Evolutionary conservation across 129 eudicot species (phyloP), one percentile per base, ranked within the genome.

Genomic region (Apium graveolens): DNA sequence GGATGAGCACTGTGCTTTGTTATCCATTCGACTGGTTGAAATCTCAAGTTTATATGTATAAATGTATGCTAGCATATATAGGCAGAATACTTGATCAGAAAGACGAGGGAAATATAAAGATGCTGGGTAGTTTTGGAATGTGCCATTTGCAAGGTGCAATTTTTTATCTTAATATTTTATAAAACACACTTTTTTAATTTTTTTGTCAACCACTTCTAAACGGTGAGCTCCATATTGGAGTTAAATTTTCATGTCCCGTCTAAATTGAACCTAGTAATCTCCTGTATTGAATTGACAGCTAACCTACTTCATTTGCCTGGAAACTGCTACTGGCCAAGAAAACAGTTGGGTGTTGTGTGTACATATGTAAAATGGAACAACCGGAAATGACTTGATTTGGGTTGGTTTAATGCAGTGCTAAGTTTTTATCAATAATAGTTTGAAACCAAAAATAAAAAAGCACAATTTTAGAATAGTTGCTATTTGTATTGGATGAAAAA

Each of bases 191-290:
- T 38, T 60, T 32, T 57, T n/a, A n/a, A n/a, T 38, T 83, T 76
- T 79, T 81, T 73, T 80, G 55, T 71, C 43, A 83, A 43, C 89
- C 70, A 86, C 84, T 80, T 80, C 37, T 65, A 31, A 80, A 81
- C 86, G 16, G 78, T 73, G 38, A 73, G 31, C 55, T 71, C 41
- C 26, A 27, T 43, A 5, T 46, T n/a, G 49, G 31, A 73, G 76
- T 42, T 44, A 12, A 27, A 8, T 73, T 73, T 73, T 26, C 77
- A 73, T 73, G 77, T 17, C 38, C 17, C 14, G 39, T 17, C 77
- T 73, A 73, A 44, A 13, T 16, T 27, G 18, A 26, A 73, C 60
- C 77, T 26, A 73, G 37, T 14, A 73, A 73, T 24, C 37, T 69
- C 27, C 43, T 27, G 3, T 51, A 51, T 51, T 51, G 10, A 8